Evolutionary conservation across 768 basidiomycete genomes (phyloP).

Genomic region (Boletellus ananiceps): DNA sequence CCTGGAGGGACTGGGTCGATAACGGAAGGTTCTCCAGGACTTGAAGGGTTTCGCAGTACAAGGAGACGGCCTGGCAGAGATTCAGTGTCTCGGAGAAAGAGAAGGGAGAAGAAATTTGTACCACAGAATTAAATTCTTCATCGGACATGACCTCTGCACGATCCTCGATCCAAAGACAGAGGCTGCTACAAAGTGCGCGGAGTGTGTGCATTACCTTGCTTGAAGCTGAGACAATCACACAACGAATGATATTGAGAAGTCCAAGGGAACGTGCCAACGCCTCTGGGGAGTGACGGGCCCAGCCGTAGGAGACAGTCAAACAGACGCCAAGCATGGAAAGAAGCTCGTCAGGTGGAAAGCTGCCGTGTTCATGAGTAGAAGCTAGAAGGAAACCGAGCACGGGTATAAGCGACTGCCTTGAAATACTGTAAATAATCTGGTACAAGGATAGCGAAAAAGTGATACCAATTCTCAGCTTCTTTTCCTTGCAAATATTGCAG

Average conservation of each 20-base stretch:
- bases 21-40: constrained; percentile 37
- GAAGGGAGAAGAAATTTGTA: constrained; percentile 27
- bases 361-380: constrained; percentile 3
- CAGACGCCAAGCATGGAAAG: constrained; percentile 29
- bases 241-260: constrained; percentile 35
- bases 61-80: constrained; percentile 23
- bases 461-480: constrained; percentile 22
- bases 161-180: constrained; percentile 54
- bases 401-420: constrained; percentile 20
- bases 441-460: not conserved
- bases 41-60: constrained; percentile 46
- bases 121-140: constrained; percentile 45
- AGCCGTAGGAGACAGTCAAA: constrained; percentile 35
- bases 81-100: not conserved
- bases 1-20: constrained; percentile 37
- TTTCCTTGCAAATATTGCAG: constrained; percentile 11
- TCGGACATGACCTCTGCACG: constrained; percentile 36
- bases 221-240: constrained; percentile 28
- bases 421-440: constrained; percentile 7
- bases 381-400: constrained; percentile 19
- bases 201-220: constrained; percentile 34
- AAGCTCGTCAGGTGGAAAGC: constrained; percentile 15
- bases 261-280: constrained; percentile 28
- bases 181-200: constrained; percentile 32
- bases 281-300: constrained; percentile 20